phyloP scores from a whole-genome alignment of 495 filamentous ascomycete species.

The Trichoderma gamsii region DNA sequence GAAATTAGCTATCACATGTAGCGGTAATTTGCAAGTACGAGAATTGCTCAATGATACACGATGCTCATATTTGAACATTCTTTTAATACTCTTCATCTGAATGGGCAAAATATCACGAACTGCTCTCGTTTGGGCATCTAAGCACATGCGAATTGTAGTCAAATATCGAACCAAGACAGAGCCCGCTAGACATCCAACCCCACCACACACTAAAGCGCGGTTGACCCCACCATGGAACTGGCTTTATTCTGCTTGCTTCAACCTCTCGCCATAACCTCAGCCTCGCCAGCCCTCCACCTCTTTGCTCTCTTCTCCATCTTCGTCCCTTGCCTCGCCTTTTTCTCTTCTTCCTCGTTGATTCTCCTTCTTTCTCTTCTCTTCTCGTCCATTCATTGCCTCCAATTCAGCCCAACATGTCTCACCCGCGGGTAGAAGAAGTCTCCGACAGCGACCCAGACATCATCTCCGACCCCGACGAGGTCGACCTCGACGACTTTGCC shows the following conservation, averaged over 20 bases:
- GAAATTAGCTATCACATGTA: no score
- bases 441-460: conserved; percentile 64
- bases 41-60: no score
- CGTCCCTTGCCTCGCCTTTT: not conserved
- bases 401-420: conserved; percentile 56
- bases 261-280: not conserved
- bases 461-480: conserved; percentile 69
- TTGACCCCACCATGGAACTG: conserved; percentile 11
- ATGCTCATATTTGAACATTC: no score
- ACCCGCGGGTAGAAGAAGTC: conserved; percentile 85
- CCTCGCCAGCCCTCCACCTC: conserved; percentile 1
- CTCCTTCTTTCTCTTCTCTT: not conserved
- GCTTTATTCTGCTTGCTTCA: conserved; percentile 6
- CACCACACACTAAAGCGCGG: not conserved
- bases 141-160: not conserved
- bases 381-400: not conserved
- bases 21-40: no score
- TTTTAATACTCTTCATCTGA: no score
- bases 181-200: conserved; percentile 1
- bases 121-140: no score
- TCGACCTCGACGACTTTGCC: conserved; percentile 53
- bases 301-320: not conserved
- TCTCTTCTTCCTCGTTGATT: not conserved
- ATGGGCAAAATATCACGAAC: no score
- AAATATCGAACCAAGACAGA: not conserved